Evolutionary conservation across 768 basidiomycete species (phyloP), one percentile per base, ranked within the genome.

Genomic region (Termitomyces sp.): DNA sequence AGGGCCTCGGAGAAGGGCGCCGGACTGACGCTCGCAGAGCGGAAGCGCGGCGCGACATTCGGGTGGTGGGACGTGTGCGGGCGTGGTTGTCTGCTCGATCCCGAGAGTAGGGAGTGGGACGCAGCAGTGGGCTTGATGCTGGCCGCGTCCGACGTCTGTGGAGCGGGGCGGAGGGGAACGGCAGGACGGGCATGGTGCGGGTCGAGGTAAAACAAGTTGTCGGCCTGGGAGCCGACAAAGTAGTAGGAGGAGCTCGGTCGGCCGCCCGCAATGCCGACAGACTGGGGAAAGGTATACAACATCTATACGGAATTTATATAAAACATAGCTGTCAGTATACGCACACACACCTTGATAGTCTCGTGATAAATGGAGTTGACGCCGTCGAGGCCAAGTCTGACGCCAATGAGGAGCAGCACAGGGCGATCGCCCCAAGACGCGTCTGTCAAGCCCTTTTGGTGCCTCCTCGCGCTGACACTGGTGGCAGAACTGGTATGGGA

Each of bases 171-270:
- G 1, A 94, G 76, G 0, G 90, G 86, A 2, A 96, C 73, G 0
- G 92, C 79, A 0, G 90, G 81, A 8, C 93, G 82, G 0, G 91
- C 77, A 63, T 94, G 83, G 65, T 90, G 86, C 2, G 89, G 88
- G 70, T 91, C 86, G 35, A 91, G 81, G 65, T 92, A 89, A 66
- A 93, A 87, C 7, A 98, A 79, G 48, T 85, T 89, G 60, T 94
- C 89, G 3, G 86, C 88, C 67, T 99, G 96, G 0, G 87, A 80
- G 16, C 93, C 96, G 47, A 99, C 91, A 66, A 99, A 99, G 70
- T 98, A 99, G 70, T 97, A 98, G 0, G 94, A 97, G 0, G 92
- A 94, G n/a, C 91, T 91, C 0, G 96, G 97, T 21, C 97, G 82
- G 2, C 96, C 96, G 39, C 97, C 96, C 0, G 96, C 94, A 53